These are phyloP conservation scores for Mortierella sp. DNA, from an alignment of 371 early-diverging fungal genomes.

Conservation along the genomic window DNA sequence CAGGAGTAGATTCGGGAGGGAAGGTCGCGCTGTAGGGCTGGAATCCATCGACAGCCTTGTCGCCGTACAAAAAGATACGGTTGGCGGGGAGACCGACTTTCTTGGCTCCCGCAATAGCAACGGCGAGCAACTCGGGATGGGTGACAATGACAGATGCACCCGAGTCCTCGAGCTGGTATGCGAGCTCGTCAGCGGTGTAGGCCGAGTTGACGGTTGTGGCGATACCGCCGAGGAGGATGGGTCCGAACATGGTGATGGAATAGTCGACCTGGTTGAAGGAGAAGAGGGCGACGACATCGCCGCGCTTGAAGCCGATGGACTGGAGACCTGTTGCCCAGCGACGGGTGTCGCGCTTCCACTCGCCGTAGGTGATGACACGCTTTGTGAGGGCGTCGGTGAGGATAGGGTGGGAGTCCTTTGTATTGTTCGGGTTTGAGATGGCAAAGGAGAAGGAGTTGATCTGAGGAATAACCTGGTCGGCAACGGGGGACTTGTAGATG, in stretches of 20 bases:
- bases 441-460: slow-evolving; percentile 50
- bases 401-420: slow-evolving; percentile 54
- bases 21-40: slow-evolving; percentile 45
- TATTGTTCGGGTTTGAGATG: slow-evolving; percentile 55
- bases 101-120: slow-evolving; percentile 72
- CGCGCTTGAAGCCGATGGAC: slow-evolving; percentile 72
- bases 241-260: slow-evolving; percentile 65
- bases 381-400: slow-evolving; percentile 72
- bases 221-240: slow-evolving; percentile 72
- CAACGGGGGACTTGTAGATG: slow-evolving; percentile 34
- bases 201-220: slow-evolving; percentile 83
- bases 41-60: slow-evolving; percentile 58
- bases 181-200: slow-evolving; percentile 83
- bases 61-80: slow-evolving; percentile 71
- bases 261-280: slow-evolving; percentile 81
- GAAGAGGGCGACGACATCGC: slow-evolving; percentile 79
- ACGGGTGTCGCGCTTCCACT: slow-evolving; percentile 66
- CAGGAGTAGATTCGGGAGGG: slow-evolving; percentile 49
- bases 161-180: slow-evolving; percentile 79
- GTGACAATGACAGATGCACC: slow-evolving; percentile 75
- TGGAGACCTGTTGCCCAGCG: slow-evolving; percentile 80
- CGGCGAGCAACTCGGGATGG: slow-evolving; percentile 60
- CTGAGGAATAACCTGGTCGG: slow-evolving; percentile 42
- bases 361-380: slow-evolving; percentile 69
- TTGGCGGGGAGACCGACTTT: slow-evolving; percentile 64